Evolutionary conservation across 768 basidiomycete species (phyloP).

Genomic region (Chalciporus chontae): DNA sequence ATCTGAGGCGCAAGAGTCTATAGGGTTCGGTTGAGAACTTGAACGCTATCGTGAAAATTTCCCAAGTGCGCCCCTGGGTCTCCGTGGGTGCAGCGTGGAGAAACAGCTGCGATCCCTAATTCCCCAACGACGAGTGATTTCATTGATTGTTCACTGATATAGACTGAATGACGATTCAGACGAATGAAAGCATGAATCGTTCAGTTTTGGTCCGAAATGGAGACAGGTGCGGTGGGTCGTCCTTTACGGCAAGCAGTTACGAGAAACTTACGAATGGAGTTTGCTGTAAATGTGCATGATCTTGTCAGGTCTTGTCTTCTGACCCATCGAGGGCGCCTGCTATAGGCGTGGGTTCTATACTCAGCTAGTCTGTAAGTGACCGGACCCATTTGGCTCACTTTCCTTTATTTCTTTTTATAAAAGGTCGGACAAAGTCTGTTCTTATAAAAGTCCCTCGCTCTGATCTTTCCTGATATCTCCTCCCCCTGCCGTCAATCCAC

Average conservation of each 20-base stretch:
- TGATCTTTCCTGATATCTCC: constrained; percentile 1
- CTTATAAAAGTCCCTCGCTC: constrained; percentile 26
- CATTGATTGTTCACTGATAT: constrained; percentile 26
- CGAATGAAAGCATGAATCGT: constrained; percentile 20
- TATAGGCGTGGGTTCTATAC: constrained; percentile 32
- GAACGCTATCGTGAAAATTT: background rate
- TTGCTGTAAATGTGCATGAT: constrained; percentile 28
- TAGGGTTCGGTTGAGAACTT: background rate
- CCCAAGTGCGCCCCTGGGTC: constrained; percentile 1
- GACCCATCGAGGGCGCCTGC: constrained; percentile 26
- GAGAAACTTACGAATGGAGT: constrained; percentile 24
- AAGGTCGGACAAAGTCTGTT: constrained; percentile 24
- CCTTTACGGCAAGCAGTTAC: constrained; percentile 27
- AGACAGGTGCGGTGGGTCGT: constrained; percentile 23
- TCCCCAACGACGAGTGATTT: constrained; percentile 21
- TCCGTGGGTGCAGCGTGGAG: background rate
- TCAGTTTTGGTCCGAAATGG: constrained; percentile 24
- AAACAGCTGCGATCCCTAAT: background rate
- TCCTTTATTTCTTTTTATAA: constrained; percentile 15
- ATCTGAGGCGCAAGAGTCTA: constrained; percentile 3
- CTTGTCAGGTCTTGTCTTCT: constrained; percentile 28
- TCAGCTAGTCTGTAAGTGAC: constrained; percentile 20
- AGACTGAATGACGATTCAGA: constrained; percentile 1
- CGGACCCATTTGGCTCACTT: constrained; percentile 11
- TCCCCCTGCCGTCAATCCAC: constrained; percentile 23